Evolutionary conservation across 768 basidiomycete species (phyloP), one percentile per base, ranked within the genome.

Genomic region (Mycena kentingensis): DNA sequence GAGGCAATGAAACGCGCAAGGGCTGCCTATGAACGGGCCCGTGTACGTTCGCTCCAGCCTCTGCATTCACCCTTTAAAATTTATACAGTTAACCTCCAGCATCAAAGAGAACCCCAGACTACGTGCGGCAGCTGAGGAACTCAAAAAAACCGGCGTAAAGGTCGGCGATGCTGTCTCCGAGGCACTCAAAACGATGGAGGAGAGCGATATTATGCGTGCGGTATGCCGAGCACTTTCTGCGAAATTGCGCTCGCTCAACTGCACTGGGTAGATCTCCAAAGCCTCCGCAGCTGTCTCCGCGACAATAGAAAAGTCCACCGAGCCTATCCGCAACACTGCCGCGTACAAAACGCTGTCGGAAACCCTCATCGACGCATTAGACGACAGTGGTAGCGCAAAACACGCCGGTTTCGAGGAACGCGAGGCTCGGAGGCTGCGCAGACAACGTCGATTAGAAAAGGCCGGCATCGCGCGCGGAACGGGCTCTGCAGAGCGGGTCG

Each of bases 391-490:
- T 4, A 92, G 87, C 58, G 89, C 93, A 3, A 93, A 93, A 60
- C 92, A 96, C 70, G 95, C 92, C 43, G 97, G 97, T 0, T 98
- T 94, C 58, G 93, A 96, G 68, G 95, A 97, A 67, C 93, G 89
- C 66, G 97, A 98, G 65, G 88, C 84, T 18, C 83, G 97, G 44
- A 77, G 97, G 63, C 71, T 82, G 52, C 80, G 93, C 54, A 73
- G 97, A 51, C 88, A 94, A 68, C 74, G 77, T 42, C 83, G 97
- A 29, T 77, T 97, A 16, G 85, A 78, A 49, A 96, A 95, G 69
- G 90, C 92, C 4, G 97, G 96, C 5, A 84, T 84, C 60, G 74
- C 74, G 42, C 76, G 72, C 32, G 84, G 89, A 37, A 67, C 85
- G 32, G 80, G 80, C 28, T 75, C 71, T 26, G 64, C 75, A 19